Conservation (phyloP, 75 land plant species). For the Cunninghamia lanceolata region DNA sequence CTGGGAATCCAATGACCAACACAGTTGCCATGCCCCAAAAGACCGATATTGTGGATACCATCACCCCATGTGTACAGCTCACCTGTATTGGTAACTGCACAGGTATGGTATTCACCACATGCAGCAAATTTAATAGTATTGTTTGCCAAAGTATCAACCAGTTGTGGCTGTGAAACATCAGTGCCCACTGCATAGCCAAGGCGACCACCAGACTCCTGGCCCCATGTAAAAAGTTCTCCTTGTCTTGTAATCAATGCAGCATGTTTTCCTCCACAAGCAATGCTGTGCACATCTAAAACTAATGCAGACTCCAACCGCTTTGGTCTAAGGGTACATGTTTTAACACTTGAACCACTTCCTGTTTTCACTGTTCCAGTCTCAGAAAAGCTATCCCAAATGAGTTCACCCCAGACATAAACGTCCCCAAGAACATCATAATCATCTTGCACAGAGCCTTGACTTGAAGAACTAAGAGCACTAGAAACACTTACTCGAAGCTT, state of each 20-base stretch:
- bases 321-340: slow-evolving; percentile 19
- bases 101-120: slow-evolving; percentile 35
- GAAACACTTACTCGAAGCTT: slow-evolving; percentile 27
- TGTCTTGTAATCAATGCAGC: slow-evolving; percentile 31
- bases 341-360: slow-evolving; percentile 7
- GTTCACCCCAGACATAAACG: slow-evolving; percentile 31
- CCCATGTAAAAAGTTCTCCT: slow-evolving; percentile 31
- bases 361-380: slow-evolving; percentile 16
- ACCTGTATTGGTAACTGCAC: slow-evolving; percentile 74
- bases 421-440: slow-evolving; percentile 25
- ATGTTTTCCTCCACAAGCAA: slow-evolving; percentile 30
- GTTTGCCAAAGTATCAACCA: slow-evolving; percentile 24
- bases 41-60: slow-evolving; percentile 64
- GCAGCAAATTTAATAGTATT: slow-evolving; percentile 24
- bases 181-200: slow-evolving; percentile 31
- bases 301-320: slow-evolving; percentile 20
- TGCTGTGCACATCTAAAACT: slow-evolving; percentile 22
- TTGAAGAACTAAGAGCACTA: slow-evolving; percentile 32
- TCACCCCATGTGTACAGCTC: slow-evolving; percentile 98
- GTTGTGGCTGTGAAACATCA: slow-evolving; percentile 24
- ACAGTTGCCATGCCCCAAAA: slow-evolving; percentile 88
- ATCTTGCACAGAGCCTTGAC: slow-evolving; percentile 34
- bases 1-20: slow-evolving; percentile 91
- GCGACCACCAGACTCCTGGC: slow-evolving; percentile 28
- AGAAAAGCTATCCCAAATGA: slow-evolving; percentile 17